phyloP scores from a whole-genome alignment of 1,139 yeast species.

The Scheffersomyces titani region DNA sequence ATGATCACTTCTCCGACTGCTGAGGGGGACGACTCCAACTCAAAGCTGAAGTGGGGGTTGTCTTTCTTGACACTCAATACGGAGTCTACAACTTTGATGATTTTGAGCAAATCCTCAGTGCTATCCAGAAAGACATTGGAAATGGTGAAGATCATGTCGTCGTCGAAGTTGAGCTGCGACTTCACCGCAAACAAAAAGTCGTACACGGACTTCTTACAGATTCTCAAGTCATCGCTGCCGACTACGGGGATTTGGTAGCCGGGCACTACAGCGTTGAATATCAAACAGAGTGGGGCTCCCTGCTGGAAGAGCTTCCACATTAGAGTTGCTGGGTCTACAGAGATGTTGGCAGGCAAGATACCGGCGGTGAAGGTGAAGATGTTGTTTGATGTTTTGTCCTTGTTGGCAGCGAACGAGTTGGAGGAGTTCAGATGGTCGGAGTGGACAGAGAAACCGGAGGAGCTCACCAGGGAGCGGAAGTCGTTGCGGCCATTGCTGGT shows the following conservation, averaged over 20 bases:
- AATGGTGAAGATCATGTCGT: slow-evolving; percentile 79
- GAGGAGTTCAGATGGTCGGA: slow-evolving; percentile 21
- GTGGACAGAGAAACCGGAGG: slow-evolving; percentile 25
- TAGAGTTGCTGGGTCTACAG: slow-evolving; percentile 91
- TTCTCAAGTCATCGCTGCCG: slow-evolving; percentile 75
- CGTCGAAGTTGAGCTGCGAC: slow-evolving; percentile 69
- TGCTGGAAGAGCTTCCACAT: slow-evolving; percentile 86
- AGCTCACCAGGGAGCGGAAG: slow-evolving; percentile 30
- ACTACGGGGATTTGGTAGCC: slow-evolving; percentile 49
- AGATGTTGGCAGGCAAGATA: slow-evolving; percentile 67
- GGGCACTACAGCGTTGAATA: slow-evolving; percentile 62
- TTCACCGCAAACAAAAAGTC: slow-evolving; percentile 89
- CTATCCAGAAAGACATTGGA: slow-evolving; percentile 86
- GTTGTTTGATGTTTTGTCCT: slow-evolving; percentile 23
- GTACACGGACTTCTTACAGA: slow-evolving; percentile 87
- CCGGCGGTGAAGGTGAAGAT: slow-evolving; percentile 72
- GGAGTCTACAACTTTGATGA: slow-evolving; percentile 67
- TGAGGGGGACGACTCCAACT: slow-evolving; percentile 3
- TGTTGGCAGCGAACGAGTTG: slow-evolving; percentile 10
- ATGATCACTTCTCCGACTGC: slow-evolving; percentile 29
- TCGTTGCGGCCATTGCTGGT: slow-evolving; percentile 17
- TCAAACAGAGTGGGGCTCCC: slow-evolving; percentile 87
- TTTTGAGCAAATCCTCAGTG: slow-evolving; percentile 74
- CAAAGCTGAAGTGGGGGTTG: slow-evolving; percentile 3
- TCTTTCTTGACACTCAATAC: slow-evolving; percentile 51